Evolutionary conservation across 768 basidiomycete genomes (phyloP).

Genomic region (Lactarius deliciosus): DNA sequence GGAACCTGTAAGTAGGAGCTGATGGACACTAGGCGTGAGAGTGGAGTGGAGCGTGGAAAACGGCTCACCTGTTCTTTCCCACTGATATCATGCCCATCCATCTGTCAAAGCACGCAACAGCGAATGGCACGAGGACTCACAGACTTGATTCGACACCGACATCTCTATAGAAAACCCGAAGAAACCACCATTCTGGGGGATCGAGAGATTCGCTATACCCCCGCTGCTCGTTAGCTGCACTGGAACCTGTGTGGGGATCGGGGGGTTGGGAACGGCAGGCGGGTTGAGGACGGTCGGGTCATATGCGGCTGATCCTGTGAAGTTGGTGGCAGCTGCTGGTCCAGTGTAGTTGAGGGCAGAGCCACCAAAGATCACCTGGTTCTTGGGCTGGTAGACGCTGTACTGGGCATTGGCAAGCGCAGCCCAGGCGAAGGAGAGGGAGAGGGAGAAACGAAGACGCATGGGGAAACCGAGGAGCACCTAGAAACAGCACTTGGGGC

Average conservation of each 20-base stretch:
- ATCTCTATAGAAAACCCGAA: constrained; percentile 77
- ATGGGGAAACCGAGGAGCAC: not conserved
- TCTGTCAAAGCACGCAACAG: constrained; percentile 1
- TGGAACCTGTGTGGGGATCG: constrained; percentile 44
- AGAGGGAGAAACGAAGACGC: not conserved
- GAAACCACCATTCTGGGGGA: constrained; percentile 52
- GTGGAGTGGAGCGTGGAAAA: not conserved
- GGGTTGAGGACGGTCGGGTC: constrained; percentile 50
- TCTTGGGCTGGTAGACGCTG: constrained; percentile 24
- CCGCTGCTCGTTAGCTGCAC: constrained; percentile 40
- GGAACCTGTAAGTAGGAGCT: constrained; percentile 56
- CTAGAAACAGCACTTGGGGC: not conserved
- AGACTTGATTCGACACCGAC: constrained; percentile 65
- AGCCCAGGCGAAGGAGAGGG: not conserved
- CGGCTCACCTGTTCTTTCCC: constrained; percentile 42
- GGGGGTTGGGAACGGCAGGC: constrained; percentile 50
- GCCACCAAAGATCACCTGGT: constrained; percentile 29
- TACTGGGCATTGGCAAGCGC: constrained; percentile 8
- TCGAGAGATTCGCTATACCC: constrained; percentile 39
- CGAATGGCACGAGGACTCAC: constrained; percentile 42
- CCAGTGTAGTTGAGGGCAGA: constrained; percentile 20
- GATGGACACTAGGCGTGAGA: not conserved
- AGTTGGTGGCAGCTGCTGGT: constrained; percentile 41
- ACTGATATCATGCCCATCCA: constrained; percentile 37
- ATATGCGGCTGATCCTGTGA: constrained; percentile 52